Evolutionary conservation across 306 rosid genomes (phyloP).

Genomic region (Trichosanthes truncata): DNA sequence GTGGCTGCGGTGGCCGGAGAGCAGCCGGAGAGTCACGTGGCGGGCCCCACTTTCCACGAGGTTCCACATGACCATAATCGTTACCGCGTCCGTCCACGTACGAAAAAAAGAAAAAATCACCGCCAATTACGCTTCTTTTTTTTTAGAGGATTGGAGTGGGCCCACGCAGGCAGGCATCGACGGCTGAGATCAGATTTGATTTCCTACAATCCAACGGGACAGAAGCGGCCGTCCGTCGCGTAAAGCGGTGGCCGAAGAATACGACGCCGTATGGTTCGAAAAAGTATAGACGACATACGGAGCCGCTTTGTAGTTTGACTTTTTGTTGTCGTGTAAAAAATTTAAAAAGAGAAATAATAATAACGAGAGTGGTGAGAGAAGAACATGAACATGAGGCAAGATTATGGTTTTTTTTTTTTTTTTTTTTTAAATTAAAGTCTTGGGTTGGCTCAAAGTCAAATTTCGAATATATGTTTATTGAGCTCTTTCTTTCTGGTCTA

Average conservation of each 20-base stretch:
- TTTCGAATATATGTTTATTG: neutral
- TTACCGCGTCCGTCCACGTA: slow-evolving; percentile 3
- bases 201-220: neutral
- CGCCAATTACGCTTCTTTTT: neutral
- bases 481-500: neutral
- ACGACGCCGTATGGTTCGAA: neutral
- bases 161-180: neutral
- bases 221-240: neutral
- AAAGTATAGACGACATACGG: neutral
- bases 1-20: slow-evolving; percentile 6
- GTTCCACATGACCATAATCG: slow-evolving; percentile 4
- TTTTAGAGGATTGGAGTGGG: neutral
- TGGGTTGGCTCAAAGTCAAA: neutral
- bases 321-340: neutral
- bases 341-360: too few relatives aligned
- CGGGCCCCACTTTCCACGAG: neutral
- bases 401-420: neutral
- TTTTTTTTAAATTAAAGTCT: too few relatives aligned
- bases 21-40: neutral
- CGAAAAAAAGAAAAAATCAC: neutral
- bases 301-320: neutral
- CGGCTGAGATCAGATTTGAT: neutral
- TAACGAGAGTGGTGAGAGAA: neutral
- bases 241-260: neutral
- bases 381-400: neutral